phyloP scores from a whole-genome alignment of 176 grass and related monocot species.

The Alopecurus myosuroides region DNA sequence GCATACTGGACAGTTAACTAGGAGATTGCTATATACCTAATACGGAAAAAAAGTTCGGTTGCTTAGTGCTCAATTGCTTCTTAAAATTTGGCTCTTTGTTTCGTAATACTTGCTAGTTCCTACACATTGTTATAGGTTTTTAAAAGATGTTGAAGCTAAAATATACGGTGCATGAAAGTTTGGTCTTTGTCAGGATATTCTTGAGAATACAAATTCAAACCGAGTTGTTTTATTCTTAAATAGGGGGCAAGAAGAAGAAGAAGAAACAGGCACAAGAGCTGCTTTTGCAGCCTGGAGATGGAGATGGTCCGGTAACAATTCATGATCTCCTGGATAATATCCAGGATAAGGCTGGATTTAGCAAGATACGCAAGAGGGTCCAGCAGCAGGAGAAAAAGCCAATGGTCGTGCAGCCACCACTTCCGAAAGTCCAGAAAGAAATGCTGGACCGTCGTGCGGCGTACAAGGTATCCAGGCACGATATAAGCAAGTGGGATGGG shows the following conservation, averaged over 20 bases:
- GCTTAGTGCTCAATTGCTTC: not conserved
- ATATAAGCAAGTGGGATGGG: conserved; percentile 67
- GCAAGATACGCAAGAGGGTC: conserved; percentile 73
- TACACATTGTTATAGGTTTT: not conserved
- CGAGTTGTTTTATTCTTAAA: not conserved
- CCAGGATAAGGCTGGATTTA: conserved; percentile 71
- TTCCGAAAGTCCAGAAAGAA: conserved; percentile 62
- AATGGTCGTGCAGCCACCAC: conserved; percentile 47
- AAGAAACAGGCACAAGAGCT: conserved; percentile 39
- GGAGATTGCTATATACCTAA: not conserved
- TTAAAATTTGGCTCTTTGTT: not conserved
- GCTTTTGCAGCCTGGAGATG: conserved; percentile 41
- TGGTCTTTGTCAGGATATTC: not conserved
- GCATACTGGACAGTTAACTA: not conserved
- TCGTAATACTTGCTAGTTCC: not conserved
- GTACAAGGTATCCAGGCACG: conserved; percentile 33
- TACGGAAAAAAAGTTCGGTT: not conserved
- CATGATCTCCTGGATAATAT: conserved; percentile 79
- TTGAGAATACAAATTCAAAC: not conserved
- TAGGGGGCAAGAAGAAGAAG: conserved; percentile 68
- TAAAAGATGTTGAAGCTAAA: not conserved
- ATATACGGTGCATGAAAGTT: not conserved
- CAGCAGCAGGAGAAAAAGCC: conserved; percentile 56
- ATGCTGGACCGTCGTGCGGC: conserved; percentile 52
- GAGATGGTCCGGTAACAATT: conserved; percentile 51